These are phyloP conservation scores for Diaporthe australafricana DNA, from an alignment of 2,329 filamentous ascomycete species.

Conservation along the genomic window DNA sequence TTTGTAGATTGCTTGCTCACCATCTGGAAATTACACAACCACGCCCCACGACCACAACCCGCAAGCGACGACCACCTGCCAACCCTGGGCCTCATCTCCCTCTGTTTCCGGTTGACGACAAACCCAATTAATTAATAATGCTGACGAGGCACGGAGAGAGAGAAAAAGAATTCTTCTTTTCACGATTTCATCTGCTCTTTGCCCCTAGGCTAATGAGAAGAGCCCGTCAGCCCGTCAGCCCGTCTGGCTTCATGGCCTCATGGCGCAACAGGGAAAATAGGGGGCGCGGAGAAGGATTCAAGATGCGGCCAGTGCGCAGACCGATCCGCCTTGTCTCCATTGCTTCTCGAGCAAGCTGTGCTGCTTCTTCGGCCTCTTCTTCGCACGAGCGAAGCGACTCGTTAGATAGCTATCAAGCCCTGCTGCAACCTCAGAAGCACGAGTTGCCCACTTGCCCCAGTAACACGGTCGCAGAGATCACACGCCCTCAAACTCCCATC, in stretches of 20 bases:
- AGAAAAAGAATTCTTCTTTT: background rate
- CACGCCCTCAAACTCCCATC: constrained; percentile 13
- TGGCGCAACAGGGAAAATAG: background rate
- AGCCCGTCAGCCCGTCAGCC: background rate
- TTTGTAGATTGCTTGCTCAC: background rate
- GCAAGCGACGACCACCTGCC: too few relatives aligned
- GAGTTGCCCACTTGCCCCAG: background rate
- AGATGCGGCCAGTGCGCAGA: constrained; percentile 22
- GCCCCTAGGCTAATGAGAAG: background rate
- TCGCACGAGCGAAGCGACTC: too few relatives aligned
- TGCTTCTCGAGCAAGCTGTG: background rate
- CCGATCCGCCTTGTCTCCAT: constrained; percentile 4
- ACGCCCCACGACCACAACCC: background rate
- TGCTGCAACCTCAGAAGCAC: background rate
- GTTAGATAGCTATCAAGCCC: background rate
- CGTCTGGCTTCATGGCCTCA: background rate
- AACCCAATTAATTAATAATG: background rate
- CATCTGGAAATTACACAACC: constrained; percentile 20
- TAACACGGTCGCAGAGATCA: constrained; percentile 13
- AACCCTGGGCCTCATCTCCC: constrained; percentile 14
- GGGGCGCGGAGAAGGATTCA: constrained; percentile 14
- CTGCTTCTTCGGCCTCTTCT: background rate
- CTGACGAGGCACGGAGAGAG: background rate
- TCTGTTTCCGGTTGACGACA: constrained; percentile 23
- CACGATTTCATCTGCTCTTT: too few relatives aligned